Evolutionary conservation across 1,284 basidiomycete genomes (phyloP).

Genomic region (Sporisorium exsertum): DNA sequence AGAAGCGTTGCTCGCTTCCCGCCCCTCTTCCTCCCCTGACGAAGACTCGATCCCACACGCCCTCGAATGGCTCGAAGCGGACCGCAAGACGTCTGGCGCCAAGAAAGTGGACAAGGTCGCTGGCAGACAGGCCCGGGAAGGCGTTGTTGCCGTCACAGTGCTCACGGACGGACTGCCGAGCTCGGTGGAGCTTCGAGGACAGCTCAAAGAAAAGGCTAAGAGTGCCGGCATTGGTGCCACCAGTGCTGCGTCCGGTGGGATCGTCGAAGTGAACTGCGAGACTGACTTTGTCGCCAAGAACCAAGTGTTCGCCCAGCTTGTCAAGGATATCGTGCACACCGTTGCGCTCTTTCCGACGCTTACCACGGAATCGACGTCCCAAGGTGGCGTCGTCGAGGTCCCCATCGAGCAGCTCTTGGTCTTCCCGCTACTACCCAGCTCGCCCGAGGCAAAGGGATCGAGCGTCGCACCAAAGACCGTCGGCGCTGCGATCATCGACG

Average conservation of each 20-base stretch:
- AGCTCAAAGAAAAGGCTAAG: slow-evolving; percentile 69
- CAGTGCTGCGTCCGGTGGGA: slow-evolving; percentile 75
- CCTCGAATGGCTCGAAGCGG: slow-evolving; percentile 82
- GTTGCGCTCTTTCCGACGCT: slow-evolving; percentile 81
- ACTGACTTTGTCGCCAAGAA: slow-evolving; percentile 95
- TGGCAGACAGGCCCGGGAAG: slow-evolving; percentile 79
- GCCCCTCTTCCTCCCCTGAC: slow-evolving; percentile 32
- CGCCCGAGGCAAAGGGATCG: slow-evolving; percentile 62
- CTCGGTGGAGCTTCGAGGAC: slow-evolving; percentile 20
- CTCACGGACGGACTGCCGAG: slow-evolving; percentile 74
- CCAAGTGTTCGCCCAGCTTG: slow-evolving; percentile 82
- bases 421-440: slow-evolving; percentile 65
- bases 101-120: slow-evolving; percentile 86
- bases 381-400: slow-evolving; percentile 30
- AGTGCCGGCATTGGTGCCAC: slow-evolving; percentile 39
- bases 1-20: slow-evolving; percentile 81
- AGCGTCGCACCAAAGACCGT: slow-evolving; percentile 73
- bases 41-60: slow-evolving; percentile 82
- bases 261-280: slow-evolving; percentile 95
- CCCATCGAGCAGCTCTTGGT: slow-evolving; percentile 56
- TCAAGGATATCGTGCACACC: slow-evolving; percentile 85
- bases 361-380: neutral
- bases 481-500: slow-evolving; percentile 80
- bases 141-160: slow-evolving; percentile 81
- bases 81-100: slow-evolving; percentile 78